These are phyloP conservation scores for Cladophialophora carrionii DNA, from an alignment of 2,329 filamentous ascomycete species.

Conservation along the genomic window DNA sequence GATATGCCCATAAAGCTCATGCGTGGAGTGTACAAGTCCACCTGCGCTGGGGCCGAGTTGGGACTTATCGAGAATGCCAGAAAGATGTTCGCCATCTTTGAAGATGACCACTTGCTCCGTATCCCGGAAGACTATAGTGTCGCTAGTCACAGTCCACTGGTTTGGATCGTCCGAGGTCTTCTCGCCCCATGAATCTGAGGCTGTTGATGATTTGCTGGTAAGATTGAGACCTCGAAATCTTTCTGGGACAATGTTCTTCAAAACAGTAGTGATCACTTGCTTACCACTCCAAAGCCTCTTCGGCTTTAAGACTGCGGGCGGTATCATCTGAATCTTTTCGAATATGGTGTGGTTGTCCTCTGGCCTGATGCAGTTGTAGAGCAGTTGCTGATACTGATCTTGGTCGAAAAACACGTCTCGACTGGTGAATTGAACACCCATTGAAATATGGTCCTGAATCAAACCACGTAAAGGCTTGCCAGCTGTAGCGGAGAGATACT, in stretches of 20 bases:
- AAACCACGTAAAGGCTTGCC: conserved; percentile 92
- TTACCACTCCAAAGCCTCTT: conserved; percentile 89
- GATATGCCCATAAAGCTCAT: conserved; percentile 89
- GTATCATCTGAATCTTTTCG: conserved; percentile 77
- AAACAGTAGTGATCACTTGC: conserved; percentile 87
- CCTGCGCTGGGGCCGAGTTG: conserved; percentile 87
- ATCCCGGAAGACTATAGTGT: conserved; percentile 32
- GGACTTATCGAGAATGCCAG: conserved; percentile 91
- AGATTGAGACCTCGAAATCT: conserved; percentile 78
- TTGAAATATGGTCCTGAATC: conserved; percentile 97
- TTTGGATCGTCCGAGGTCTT: conserved; percentile 53
- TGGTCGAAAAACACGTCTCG: conserved; percentile 88
- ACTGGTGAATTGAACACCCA: conserved; percentile 87
- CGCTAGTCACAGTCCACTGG: conserved; percentile 34
- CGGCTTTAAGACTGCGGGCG: conserved; percentile 82
- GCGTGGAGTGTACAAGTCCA: conserved; percentile 86
- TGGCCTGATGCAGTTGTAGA: conserved; percentile 86
- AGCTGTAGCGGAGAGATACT: conserved; percentile 91
- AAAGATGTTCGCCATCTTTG: conserved; percentile 82
- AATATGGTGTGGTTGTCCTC: conserved; percentile 86
- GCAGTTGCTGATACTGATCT: conserved; percentile 87
- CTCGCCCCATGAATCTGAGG: conserved; percentile 75
- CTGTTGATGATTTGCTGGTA: conserved; percentile 75
- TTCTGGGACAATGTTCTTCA: conserved; percentile 85
- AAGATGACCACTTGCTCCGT: conserved; percentile 84